Conservation (phyloP, 169 alveolate species). For the Cryptosporidium ubiquitum region DNA sequence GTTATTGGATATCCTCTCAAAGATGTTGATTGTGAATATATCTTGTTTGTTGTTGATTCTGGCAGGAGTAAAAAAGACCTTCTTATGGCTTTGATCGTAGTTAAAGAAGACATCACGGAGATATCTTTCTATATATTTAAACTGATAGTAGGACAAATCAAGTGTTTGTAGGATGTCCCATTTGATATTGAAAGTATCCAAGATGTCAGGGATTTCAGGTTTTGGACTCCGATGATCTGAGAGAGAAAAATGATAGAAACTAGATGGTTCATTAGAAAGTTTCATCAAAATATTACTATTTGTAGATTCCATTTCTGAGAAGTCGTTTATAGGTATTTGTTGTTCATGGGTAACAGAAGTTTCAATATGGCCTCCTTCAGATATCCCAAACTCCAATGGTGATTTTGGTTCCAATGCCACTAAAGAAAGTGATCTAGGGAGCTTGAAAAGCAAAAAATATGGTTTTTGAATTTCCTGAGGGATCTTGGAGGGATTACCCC, state of each 20-base stretch:
- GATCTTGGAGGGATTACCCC: neutral
- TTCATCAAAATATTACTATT: neutral
- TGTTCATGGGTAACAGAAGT: neutral
- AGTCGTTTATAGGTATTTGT: neutral
- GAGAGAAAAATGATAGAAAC: neutral
- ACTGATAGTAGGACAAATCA: slow-evolving; percentile 43
- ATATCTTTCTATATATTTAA: slow-evolving; percentile 29
- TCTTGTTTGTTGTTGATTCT: slow-evolving; percentile 29
- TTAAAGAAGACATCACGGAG: slow-evolving; percentile 47
- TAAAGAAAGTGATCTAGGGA: slow-evolving; percentile 20
- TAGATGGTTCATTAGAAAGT: neutral
- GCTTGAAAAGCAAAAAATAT: slow-evolving; percentile 24
- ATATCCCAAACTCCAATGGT: neutral
- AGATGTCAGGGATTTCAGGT: neutral
- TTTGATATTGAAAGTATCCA: slow-evolving; percentile 4
- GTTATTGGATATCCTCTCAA: neutral
- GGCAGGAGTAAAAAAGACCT: slow-evolving; percentile 56
- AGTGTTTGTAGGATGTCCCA: slow-evolving; percentile 28
- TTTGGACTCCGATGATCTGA: neutral
- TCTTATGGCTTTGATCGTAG: slow-evolving; percentile 58
- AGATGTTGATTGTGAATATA: neutral
- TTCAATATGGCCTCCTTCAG: neutral
- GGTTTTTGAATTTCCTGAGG: slow-evolving; percentile 40
- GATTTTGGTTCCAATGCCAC: slow-evolving; percentile 47
- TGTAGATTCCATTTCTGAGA: neutral